Evolutionary conservation across 805 yeast species (phyloP).

Genomic region (Kazachstania psychrophila): DNA sequence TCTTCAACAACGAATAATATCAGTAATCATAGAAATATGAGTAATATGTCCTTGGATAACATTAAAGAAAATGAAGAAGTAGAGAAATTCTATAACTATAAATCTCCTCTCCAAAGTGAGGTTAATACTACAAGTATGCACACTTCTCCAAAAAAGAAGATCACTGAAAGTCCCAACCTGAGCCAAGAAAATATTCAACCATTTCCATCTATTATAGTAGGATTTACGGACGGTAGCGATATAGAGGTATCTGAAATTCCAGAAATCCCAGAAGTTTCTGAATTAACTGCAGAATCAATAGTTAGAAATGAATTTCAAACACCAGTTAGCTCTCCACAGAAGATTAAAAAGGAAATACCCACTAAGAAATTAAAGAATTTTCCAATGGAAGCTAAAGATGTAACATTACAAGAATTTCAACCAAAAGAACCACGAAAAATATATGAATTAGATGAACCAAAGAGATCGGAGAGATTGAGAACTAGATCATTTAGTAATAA

Average conservation of each 20-base stretch:
- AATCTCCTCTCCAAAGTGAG: neutral
- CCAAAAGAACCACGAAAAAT: constrained; percentile 3
- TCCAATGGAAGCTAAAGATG: neutral
- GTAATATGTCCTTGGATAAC: constrained; percentile 26
- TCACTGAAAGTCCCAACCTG: constrained; percentile 7
- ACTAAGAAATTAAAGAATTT: no score
- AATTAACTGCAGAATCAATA: no score
- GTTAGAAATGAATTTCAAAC: neutral
- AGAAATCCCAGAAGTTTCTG: no score
- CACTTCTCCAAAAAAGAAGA: constrained; percentile 1
- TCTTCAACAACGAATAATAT: neutral
- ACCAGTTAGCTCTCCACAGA: neutral
- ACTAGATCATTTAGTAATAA: constrained; percentile 54
- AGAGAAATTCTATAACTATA: constrained; percentile 1
- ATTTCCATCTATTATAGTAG: constrained; percentile 22
- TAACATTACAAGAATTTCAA: neutral
- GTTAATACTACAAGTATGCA: neutral
- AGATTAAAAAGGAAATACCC: neutral
- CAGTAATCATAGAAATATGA: constrained; percentile 7
- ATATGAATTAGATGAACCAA: constrained; percentile 17
- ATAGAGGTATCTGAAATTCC: no score
- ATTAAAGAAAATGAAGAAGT: constrained; percentile 30
- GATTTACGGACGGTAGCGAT: constrained; percentile 11
- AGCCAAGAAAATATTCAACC: constrained; percentile 12
- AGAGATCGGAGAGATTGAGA: constrained; percentile 31